Conservation (phyloP, 129 eudicot species). For the Dittrichia graveolens region DNA sequence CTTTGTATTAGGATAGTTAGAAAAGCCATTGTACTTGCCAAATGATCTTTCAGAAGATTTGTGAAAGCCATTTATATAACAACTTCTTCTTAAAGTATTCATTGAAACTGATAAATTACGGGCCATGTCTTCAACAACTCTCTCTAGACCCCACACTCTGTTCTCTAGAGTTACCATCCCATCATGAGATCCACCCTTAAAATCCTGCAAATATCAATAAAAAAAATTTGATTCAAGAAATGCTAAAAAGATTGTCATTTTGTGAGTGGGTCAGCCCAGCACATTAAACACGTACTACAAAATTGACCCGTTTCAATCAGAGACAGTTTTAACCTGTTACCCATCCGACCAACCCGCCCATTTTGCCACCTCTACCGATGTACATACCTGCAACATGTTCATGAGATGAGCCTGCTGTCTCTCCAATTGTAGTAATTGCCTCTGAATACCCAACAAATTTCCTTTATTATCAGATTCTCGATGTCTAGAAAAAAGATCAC, state of each 20-base stretch:
- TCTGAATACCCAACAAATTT: constrained; percentile 83
- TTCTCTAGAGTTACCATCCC: constrained; percentile 85
- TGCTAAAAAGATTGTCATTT: too few relatives aligned
- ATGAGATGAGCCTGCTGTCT: constrained; percentile 81
- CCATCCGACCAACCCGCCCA: not conserved
- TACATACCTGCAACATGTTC: constrained; percentile 78
- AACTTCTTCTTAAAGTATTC: constrained; percentile 52
- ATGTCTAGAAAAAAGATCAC: constrained; percentile 34
- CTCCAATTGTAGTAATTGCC: constrained; percentile 81
- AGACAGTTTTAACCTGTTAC: not conserved
- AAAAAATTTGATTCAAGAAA: not conserved
- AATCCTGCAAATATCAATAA: constrained; percentile 38
- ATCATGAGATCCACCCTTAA: constrained; percentile 94
- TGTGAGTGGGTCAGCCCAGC: not conserved
- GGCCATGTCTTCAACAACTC: constrained; percentile 93
- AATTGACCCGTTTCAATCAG: not conserved
- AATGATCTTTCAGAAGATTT: constrained; percentile 59
- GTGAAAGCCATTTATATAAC: constrained; percentile 51
- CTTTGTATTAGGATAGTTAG: constrained; percentile 57
- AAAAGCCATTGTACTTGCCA: constrained; percentile 60
- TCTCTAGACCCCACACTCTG: constrained; percentile 91
- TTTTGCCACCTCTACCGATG: not conserved
- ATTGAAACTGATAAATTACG: constrained; percentile 63
- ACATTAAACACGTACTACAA: not conserved
- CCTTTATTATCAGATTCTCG: constrained; percentile 55